phyloP scores from a whole-genome alignment of 306 rosid genomes.

The Comarum palustre region DNA sequence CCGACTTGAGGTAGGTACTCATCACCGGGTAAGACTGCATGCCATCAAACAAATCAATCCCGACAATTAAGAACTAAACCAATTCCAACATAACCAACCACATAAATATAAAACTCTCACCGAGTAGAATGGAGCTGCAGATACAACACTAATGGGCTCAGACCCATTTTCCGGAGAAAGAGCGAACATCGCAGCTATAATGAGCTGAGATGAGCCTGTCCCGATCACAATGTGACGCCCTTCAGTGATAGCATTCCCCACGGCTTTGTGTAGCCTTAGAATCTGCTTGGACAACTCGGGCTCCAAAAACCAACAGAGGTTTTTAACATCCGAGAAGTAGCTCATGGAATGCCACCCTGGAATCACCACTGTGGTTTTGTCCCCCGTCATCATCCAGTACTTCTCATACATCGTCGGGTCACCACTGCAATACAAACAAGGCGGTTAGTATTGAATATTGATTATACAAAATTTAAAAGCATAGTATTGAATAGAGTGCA shows the following conservation, averaged over 20 bases:
- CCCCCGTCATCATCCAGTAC: constrained; percentile 64
- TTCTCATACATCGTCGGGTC: constrained; percentile 75
- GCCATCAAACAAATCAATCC: constrained; percentile 8
- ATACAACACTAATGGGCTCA: constrained; percentile 55
- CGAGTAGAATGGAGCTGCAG: constrained; percentile 81
- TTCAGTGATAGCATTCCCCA: constrained; percentile 71
- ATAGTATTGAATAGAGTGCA: background rate
- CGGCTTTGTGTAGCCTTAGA: constrained; percentile 59
- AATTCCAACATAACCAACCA: constrained; percentile 21
- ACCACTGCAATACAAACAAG: constrained; percentile 49
- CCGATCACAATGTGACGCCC: constrained; percentile 77
- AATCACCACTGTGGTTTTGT: constrained; percentile 50
- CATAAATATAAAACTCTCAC: constrained; percentile 43
- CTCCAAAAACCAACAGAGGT: constrained; percentile 80
- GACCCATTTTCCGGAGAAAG: constrained; percentile 48
- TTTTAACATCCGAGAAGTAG: constrained; percentile 58
- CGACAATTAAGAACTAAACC: background rate
- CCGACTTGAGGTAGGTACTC: constrained; percentile 73
- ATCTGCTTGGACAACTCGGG: constrained; percentile 58
- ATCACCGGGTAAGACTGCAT: constrained; percentile 78
- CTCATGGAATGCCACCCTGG: constrained; percentile 81
- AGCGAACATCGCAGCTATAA: constrained; percentile 76
- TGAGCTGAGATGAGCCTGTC: constrained; percentile 89
- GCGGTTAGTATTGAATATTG: background rate
- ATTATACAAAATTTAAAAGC: background rate